Evolutionary conservation across 1,139 yeast genomes (phyloP), one percentile per base, ranked within the genome.

Genomic region (Zygosaccharomyces pseudobailii): DNA sequence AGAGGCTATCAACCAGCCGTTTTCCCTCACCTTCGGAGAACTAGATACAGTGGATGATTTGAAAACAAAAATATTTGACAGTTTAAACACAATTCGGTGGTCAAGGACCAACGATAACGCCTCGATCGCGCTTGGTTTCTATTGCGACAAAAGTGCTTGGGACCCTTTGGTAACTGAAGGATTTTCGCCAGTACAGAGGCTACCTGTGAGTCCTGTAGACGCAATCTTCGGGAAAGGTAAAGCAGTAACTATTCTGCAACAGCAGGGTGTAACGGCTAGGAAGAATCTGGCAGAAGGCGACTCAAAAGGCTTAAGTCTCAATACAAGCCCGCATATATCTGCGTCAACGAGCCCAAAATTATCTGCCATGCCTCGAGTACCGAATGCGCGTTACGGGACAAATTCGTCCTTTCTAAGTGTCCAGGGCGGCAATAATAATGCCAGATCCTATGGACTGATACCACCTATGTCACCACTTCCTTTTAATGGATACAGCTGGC

Each of bases 31-130:
- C n/a, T 57, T 61, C 40, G 55, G 55, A 37, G 62, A 57, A 32
- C 32, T 45, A 17, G 68, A 63, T 44, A 59, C 62, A 4, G 41
- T 63, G 2, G 68, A 63, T 49, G 67, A 63, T 49, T 47, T 63
- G 31, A 63, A 63, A 46, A 49, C 50, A 5, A 56, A 53, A 32
- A 37, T 63, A 10, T 48, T 63, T 10, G 46, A 49, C 7, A 58
- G 54, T 41, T 44, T 63, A 25, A 53, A 46, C 31, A 25, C 41
- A 22, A 48, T 55, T 6, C 49, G 63, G 40, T 62, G 66, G 65
- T 46, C 55, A 4, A 35, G 48, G 17, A 42, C 52, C 17, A 56
- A 58, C 42, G 65, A 63, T 45, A 61, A 54, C 40, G 54, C 59
- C 2, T 56, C 62, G 10, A 54, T 63, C 21, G 58, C 61, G 4